Conservation (phyloP, 2,329 filamentous ascomycete species). For the Neonectria magnoliae region DNA sequence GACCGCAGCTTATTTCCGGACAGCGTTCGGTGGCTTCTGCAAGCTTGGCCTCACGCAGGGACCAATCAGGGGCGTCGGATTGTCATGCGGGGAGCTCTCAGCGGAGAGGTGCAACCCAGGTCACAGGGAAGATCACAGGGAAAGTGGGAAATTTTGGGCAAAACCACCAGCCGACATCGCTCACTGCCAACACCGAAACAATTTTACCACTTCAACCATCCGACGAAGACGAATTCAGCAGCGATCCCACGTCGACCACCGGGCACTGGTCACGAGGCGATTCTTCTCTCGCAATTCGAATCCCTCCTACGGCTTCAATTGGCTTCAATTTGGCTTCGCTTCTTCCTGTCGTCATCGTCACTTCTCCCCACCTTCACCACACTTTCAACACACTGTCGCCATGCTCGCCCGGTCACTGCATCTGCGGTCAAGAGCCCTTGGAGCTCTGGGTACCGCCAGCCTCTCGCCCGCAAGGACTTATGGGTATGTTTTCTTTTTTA, state of each 20-base stretch:
- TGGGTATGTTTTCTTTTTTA: conserved; percentile 37
- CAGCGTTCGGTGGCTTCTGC: conserved; percentile 24
- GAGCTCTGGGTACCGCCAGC: conserved; percentile 33
- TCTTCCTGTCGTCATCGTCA: conserved; percentile 8
- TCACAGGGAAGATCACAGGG: conserved; percentile 52
- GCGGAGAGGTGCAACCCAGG: conserved; percentile 31
- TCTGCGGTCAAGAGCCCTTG: conserved; percentile 42
- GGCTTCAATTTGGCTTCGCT: conserved; percentile 18
- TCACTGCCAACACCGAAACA: conserved; percentile 39
- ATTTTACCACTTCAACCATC: conserved; percentile 28
- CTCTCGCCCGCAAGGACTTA: conserved; percentile 35
- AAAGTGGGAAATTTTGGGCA: conserved; percentile 38
- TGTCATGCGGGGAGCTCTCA: conserved; percentile 44
- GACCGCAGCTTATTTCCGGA: conserved; percentile 11
- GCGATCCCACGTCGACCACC: conserved; percentile 16
- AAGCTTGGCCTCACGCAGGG: background rate
- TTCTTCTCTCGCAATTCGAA: conserved; percentile 21
- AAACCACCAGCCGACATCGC: conserved; percentile 45
- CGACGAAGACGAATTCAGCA: conserved; percentile 5
- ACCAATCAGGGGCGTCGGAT: conserved; percentile 33
- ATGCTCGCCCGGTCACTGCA: conserved; percentile 45
- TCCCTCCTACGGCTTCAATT: conserved; percentile 34
- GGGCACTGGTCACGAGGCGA: conserved; percentile 21
- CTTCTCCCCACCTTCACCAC: conserved; percentile 7
- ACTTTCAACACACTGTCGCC: conserved; percentile 23